phyloP scores from a whole-genome alignment of 2,329 filamentous ascomycete species.

The Chaetomium strumarium region DNA sequence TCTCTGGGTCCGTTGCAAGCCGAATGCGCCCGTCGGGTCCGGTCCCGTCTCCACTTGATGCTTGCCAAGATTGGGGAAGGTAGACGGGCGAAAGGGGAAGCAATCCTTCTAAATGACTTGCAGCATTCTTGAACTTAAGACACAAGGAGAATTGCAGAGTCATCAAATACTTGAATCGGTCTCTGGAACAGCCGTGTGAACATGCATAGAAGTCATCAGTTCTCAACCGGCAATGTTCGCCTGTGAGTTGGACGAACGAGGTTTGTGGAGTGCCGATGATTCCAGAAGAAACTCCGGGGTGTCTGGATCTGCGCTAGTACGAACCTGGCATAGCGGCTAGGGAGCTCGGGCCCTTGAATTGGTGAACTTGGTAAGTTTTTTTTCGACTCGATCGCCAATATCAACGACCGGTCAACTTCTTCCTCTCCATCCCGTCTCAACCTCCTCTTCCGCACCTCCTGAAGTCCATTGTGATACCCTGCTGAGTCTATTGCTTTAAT shows the following conservation, averaged over 20 bases:
- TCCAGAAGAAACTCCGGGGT: slow-evolving; percentile 24
- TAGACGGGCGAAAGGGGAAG: neutral
- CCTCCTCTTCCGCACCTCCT: slow-evolving; percentile 6
- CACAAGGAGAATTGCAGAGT: neutral
- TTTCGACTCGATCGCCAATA: slow-evolving; percentile 19
- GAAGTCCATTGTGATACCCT: slow-evolving; percentile 24
- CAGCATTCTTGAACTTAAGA: neutral
- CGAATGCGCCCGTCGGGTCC: neutral
- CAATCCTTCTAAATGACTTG: neutral
- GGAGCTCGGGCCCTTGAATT: slow-evolving; percentile 25
- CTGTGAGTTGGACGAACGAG: neutral
- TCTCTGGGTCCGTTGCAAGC: slow-evolving; percentile 9
- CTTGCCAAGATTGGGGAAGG: slow-evolving; percentile 13
- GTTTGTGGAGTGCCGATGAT: slow-evolving; percentile 22
- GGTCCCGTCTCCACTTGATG: neutral
- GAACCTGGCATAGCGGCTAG: slow-evolving; percentile 13
- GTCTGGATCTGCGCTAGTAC: slow-evolving; percentile 17
- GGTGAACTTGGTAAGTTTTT: slow-evolving; percentile 21
- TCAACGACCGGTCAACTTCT: slow-evolving; percentile 14
- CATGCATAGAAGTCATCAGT: neutral
- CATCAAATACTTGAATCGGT: neutral
- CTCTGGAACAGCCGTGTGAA: neutral
- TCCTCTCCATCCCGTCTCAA: slow-evolving; percentile 13
- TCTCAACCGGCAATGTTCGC: neutral
- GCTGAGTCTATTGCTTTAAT: slow-evolving; percentile 28